Evolutionary conservation across 2,329 filamentous ascomycete species (phyloP).

Genomic region (Paraphoma chrysanthemicola): DNA sequence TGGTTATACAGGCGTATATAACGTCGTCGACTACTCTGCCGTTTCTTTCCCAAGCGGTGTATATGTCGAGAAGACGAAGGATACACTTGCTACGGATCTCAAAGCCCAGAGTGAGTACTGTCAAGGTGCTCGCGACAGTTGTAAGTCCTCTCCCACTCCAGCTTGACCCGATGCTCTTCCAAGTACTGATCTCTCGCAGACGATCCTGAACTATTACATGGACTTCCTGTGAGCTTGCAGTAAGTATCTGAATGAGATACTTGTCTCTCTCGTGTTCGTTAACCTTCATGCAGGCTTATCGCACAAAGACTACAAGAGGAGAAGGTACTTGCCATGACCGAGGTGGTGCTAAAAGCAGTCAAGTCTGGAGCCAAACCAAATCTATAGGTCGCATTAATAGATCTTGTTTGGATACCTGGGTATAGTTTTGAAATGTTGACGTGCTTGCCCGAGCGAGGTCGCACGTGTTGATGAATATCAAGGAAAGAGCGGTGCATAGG

Average conservation of each 20-base stretch:
- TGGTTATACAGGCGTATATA: slow-evolving; percentile 56
- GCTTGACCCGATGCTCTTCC: neutral
- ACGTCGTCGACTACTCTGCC: slow-evolving; percentile 56
- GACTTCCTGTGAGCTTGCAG: slow-evolving; percentile 53
- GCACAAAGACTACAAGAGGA: slow-evolving; percentile 52
- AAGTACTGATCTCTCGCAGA: slow-evolving; percentile 30
- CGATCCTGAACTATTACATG: slow-evolving; percentile 48
- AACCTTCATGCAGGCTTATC: slow-evolving; percentile 34
- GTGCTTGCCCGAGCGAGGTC: neutral
- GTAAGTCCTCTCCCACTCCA: slow-evolving; percentile 41
- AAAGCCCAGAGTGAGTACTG: slow-evolving; percentile 48
- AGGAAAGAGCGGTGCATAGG: slow-evolving; percentile 5
- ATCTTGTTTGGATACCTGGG: too few relatives aligned
- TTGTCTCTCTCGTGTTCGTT: neutral
- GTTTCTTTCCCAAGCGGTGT: slow-evolving; percentile 55
- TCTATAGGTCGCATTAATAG: neutral
- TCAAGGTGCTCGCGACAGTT: slow-evolving; percentile 47
- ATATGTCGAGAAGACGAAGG: slow-evolving; percentile 48
- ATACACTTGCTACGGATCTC: slow-evolving; percentile 34
- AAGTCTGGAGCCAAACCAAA: neutral
- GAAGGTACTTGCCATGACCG: slow-evolving; percentile 51
- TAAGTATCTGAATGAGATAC: slow-evolving; percentile 13
- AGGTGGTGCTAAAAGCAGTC: slow-evolving; percentile 41
- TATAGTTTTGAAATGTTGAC: neutral
- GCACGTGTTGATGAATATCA: neutral